Evolutionary conservation across 768 basidiomycete species (phyloP), one percentile per base, ranked within the genome.

Genomic region (Cystobasidiopsis lactophilus): DNA sequence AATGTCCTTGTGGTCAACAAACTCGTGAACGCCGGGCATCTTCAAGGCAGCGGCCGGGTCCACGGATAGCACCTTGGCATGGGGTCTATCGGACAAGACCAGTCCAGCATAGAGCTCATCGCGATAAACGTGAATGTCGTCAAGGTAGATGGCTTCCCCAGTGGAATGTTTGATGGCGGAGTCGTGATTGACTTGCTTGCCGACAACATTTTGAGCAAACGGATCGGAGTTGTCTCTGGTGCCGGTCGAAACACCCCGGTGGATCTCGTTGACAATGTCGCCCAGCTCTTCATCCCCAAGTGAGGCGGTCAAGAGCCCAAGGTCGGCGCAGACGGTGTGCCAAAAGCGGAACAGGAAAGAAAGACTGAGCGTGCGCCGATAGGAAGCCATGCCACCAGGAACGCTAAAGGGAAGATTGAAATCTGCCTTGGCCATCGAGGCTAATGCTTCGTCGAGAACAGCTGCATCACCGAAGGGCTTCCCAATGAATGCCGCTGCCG

Each of bases 261-360:
- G 60, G 50, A 62, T 61, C n/a, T 37, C 13, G 44, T 40, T 49
- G 23, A 16, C 50, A 41, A 43, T 47, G 26, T 57, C 39, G 23
- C 51, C 51, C 31, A 51, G 41, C 35, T 54, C 35, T 37, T 35
- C 40, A n/a, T 19, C 31, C 19, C 40, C 23, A 7, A 33, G 13
- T 2, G 50, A 50, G 18, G 53, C 51, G 16, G 58, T 33, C 2
- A 26, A 26, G 39, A 62, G 43, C 30, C 49, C 58, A 5, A 53
- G 48, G 23, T 53, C 33, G 2, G 21, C 40, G 16, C 55, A 52
- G 19, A 60, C 56, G 23, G 58, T 58, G 18, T 47, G 49, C 59
- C 58, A 63, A 55, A 59, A 63, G 26, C 58, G 57, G 50, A 55
- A 61, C 30, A 61, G 44, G 55, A 63, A 63, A 10, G 60, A 61